Base-by-base conservation (phyloP, 371 early-diverging fungal species). In the Circinella umbellata region DNA sequence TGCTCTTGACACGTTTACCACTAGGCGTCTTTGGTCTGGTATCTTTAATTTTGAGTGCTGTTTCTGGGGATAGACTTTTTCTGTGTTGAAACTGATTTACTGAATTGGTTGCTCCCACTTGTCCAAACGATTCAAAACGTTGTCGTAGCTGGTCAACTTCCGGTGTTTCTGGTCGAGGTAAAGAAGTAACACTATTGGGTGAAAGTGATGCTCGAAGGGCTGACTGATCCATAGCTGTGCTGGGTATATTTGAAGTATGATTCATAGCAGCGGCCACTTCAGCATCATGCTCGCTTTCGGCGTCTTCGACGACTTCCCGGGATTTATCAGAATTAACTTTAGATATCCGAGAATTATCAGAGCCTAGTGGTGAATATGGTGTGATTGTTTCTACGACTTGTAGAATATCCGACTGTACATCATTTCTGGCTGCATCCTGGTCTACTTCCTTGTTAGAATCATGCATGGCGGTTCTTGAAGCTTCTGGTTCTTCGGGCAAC, bases 151-250 rank as follows among this genome's bases (percentile, higher is more conserved):
- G 73, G 59, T 76, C 76, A 3, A 81, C 75, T 62, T 81, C 81
- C 36, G 81, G 81, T 65, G 81, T 81, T 48, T 76, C 79, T 60
- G 81, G 81, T 59, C 81, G 63, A 14, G 81, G 69, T 55, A 77
- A 61, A 5, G 80, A 76, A 3, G 71, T 48, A 4, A 75, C 69
- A 17, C 75, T 76, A 62, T 66, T 73, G 20, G 78, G 74, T 7
- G 77, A 81, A 37, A 76, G 74, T 0, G 79, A 76, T 1, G 72
- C 47, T 42, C 71, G 61, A 38, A 61, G 39, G 18, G 46, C 49
- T 0, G 71, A 71, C 8, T 64, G 63, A 2, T 73, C 69, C 3
- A 57, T 71, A 42, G 67, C 47, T 5, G 63, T 71, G 27, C 67
- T 39, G 38, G 65, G 34, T n/a, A 39, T 35, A 64, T 34, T 69